Evolutionary conservation across 331 rosid species (phyloP).

Genomic region (Erythrophleum ivorense): DNA sequence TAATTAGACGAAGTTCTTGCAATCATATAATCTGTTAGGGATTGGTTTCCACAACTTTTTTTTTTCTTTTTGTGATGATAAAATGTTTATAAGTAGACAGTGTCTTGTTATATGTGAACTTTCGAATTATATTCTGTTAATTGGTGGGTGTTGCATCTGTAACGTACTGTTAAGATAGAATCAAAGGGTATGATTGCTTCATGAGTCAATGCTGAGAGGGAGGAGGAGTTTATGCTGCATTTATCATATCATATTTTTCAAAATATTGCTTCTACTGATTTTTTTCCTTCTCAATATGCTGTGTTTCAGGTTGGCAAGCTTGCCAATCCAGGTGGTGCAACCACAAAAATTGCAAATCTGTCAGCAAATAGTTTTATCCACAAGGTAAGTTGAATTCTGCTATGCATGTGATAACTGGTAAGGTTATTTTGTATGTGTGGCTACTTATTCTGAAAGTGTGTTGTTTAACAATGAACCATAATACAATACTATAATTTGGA

Average conservation of each 20-base stretch:
- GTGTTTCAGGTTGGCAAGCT: constrained; percentile 60
- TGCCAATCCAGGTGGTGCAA: constrained; percentile 50
- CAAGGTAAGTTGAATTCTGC: constrained; percentile 56
- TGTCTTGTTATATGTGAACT: neutral
- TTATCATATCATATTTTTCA: constrained; percentile 14
- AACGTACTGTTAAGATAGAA: constrained; percentile 16
- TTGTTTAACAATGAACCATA: neutral
- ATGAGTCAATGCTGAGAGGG: constrained; percentile 12
- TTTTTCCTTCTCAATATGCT: constrained; percentile 30
- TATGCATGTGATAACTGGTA: neutral
- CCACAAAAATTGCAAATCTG: constrained; percentile 59
- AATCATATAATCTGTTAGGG: neutral
- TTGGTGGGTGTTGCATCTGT: constrained; percentile 25
- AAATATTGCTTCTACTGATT: constrained; percentile 24
- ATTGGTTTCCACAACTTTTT: neutral
- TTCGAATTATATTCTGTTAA: neutral
- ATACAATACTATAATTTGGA: neutral
- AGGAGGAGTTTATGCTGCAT: constrained; percentile 20
- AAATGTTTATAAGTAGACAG: neutral
- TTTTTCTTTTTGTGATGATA: neutral
- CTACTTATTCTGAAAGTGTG: neutral
- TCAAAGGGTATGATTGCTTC: neutral
- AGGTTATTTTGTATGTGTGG: neutral
- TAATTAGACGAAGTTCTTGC: neutral
- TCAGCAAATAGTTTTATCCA: constrained; percentile 66